Conservation (phyloP, 306 rosid species). For the Alnus rubra region DNA sequence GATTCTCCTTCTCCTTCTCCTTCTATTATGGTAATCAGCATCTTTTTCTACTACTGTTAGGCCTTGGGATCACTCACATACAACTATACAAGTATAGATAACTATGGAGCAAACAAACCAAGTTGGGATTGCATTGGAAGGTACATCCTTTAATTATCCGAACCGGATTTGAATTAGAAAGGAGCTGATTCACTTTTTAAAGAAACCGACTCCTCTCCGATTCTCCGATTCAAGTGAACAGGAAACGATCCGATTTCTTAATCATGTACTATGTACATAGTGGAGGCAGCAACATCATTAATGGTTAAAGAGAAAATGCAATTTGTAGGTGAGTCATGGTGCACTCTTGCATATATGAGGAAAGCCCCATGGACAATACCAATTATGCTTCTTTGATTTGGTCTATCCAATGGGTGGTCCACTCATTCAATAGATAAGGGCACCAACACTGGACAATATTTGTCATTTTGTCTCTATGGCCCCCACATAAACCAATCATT, state of each 20-base stretch:
- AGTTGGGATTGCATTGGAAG: background rate
- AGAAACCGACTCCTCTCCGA: too few species aligned
- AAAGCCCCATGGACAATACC: background rate
- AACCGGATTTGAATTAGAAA: too few species aligned
- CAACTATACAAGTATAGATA: too few species aligned
- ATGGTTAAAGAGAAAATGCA: too few species aligned
- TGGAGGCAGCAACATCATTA: background rate
- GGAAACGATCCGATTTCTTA: too few species aligned
- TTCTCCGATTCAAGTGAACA: too few species aligned
- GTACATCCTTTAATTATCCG: background rate
- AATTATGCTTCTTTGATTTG: background rate
- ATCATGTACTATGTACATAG: background rate
- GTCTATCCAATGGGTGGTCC: slow-evolving; percentile 20
- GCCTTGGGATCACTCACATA: background rate
- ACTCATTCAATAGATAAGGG: slow-evolving; percentile 11
- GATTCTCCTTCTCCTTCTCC: background rate
- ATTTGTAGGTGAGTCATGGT: too few species aligned
- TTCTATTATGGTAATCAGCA: background rate
- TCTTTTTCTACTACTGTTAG: background rate
- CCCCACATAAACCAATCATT: slow-evolving; percentile 19
- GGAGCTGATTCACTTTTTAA: too few species aligned
- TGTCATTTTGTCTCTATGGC: background rate
- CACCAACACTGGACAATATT: slow-evolving; percentile 2
- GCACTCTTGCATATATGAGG: background rate
- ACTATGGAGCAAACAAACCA: background rate